These are phyloP conservation scores for Dichomitus squalens DNA, from an alignment of 1,284 basidiomycete genomes.

Conservation along the genomic window DNA sequence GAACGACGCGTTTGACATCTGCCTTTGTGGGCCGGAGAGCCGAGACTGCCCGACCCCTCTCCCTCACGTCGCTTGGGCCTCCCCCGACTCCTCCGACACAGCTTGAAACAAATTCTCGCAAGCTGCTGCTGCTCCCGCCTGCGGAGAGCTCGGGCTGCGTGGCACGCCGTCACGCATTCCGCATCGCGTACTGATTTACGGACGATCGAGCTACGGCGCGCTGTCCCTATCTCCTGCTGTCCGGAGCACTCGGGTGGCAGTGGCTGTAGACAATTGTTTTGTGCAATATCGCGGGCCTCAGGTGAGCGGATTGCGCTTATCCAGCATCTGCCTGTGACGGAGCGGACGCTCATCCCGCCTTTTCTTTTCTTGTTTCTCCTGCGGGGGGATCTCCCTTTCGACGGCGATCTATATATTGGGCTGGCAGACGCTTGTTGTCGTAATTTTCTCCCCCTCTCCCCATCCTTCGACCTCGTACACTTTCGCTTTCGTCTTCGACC, in stretches of 20 bases:
- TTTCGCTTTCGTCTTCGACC: background rate
- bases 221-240: constrained; percentile 3
- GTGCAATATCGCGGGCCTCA: constrained; percentile 2
- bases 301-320: constrained; percentile 13
- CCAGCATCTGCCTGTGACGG: background rate
- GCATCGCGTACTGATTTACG: constrained; percentile 3
- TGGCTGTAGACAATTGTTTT: constrained; percentile 13
- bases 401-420: background rate
- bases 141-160: background rate
- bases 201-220: background rate
- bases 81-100: background rate
- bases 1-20: too few relatives aligned
- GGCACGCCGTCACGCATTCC: background rate
- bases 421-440: background rate
- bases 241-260: constrained; percentile 8
- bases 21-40: background rate
- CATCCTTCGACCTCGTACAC: background rate
- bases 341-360: background rate
- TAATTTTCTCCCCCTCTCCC: background rate
- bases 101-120: background rate
- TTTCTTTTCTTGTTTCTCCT: background rate
- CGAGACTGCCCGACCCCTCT: background rate
- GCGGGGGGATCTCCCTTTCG: background rate
- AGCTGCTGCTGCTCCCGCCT: background rate
- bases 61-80: background rate